Evolutionary conservation across 371 early-diverging fungal species (phyloP).

Genomic region (Actinomortierella ambigua): DNA sequence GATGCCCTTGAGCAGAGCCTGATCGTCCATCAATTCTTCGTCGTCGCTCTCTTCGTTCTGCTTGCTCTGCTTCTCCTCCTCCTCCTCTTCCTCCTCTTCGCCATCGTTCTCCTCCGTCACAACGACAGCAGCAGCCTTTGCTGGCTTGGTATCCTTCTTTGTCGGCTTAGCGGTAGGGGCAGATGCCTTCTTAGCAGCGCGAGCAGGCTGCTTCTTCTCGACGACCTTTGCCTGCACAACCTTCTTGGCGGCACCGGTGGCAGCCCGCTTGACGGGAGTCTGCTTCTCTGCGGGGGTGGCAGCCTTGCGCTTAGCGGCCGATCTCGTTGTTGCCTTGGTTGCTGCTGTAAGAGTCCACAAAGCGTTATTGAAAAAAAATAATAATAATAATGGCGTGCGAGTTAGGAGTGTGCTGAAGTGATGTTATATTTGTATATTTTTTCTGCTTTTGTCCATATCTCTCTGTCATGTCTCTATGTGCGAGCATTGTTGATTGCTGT

Average conservation of each 20-base stretch:
- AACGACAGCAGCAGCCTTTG: slow-evolving; percentile 15
- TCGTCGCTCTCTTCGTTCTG: slow-evolving; percentile 47
- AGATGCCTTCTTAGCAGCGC: slow-evolving; percentile 9
- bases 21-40: slow-evolving; percentile 54
- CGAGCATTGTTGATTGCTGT: no score
- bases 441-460: no score
- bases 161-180: slow-evolving; percentile 7
- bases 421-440: no score
- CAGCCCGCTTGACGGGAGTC: slow-evolving; percentile 40
- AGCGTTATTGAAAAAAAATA: slow-evolving; percentile 9
- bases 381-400: neutral
- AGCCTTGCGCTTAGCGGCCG: slow-evolving; percentile 33
- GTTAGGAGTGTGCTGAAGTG: neutral
- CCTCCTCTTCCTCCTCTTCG: slow-evolving; percentile 16
- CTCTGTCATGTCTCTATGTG: no score
- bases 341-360: slow-evolving; percentile 6
- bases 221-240: slow-evolving; percentile 21
- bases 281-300: slow-evolving; percentile 28
- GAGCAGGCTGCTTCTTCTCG: slow-evolving; percentile 16
- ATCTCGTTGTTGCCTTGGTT: slow-evolving; percentile 3
- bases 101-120: slow-evolving; percentile 20
- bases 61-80: slow-evolving; percentile 28
- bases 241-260: slow-evolving; percentile 22
- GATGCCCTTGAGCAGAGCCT: slow-evolving; percentile 56
- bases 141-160: slow-evolving; percentile 26